Evolutionary conservation across 2,329 filamentous ascomycete genomes (phyloP), one percentile per base, ranked within the genome.

Genomic region (Bimuria novae-zelandiae): DNA sequence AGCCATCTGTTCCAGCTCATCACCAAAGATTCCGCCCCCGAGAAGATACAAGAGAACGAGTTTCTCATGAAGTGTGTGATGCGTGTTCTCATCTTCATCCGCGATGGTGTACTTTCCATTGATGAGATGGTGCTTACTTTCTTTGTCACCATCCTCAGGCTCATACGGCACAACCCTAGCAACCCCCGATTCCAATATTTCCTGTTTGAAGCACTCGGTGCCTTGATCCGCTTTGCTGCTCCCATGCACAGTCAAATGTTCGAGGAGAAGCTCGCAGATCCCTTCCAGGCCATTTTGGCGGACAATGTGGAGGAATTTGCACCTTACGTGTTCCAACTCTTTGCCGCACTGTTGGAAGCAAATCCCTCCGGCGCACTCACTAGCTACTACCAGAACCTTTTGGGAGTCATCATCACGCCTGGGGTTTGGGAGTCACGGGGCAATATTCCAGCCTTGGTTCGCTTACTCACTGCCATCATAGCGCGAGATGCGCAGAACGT

Each of bases 141-240:
- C 72, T 83, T 99, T 54, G 86, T 96, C 68, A 88, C 84, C 56
- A 97, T 99, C 65, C 96, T 92, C 43, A 89, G 89, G 66, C 87
- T 96, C 62, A 97, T 97, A 75, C 89, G 92, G 69, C 84, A 89
- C 63, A 99, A 99, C 74, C 94, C 94, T 0, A 97, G 92, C 78
- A 99, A 99, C 75, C 94, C 94, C 2, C 85, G 91, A 11, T 99
- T 99, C 78, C 97, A 97, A 77, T 99, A 99, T 79, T 99, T 93
- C 75, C 91, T 96, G 72, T 99, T 99, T 59, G 94, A 99, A 77
- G 90, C 91, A 3, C 79, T 99, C 40, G 94, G 94, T 29, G 93
- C 94, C 14, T 81, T 99, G 42, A 89, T 97, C 51, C 85, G 87
- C 70, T 90, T 82, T 80, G 87, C 82, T 76, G 90, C 81, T 69